Evolutionary conservation across 306 rosid species (phyloP).

Genomic region (Vigna hirtella): DNA sequence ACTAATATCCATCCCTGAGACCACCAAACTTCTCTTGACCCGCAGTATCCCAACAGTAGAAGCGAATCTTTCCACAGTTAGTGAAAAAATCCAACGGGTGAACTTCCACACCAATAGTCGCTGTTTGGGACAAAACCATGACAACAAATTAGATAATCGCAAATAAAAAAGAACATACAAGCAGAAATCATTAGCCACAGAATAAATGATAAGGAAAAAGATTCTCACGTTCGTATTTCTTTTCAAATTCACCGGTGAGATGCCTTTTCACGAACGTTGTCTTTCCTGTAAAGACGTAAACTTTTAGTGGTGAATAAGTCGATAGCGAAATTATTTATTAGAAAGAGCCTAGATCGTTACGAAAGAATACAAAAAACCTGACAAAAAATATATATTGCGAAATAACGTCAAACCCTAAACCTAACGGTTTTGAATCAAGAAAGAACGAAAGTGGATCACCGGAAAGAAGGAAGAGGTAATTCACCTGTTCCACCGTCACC

Average conservation of each 20-base stretch:
- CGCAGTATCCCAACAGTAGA: constrained; percentile 88
- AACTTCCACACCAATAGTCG: constrained; percentile 86
- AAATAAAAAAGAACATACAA: not conserved
- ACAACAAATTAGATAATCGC: not conserved
- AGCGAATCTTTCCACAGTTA: constrained; percentile 77
- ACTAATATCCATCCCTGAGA: constrained; percentile 81
- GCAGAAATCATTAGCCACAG: not conserved
- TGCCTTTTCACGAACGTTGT: constrained; percentile 84
- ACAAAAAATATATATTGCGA: not conserved
- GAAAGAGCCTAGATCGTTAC: not conserved
- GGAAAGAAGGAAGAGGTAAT: not conserved
- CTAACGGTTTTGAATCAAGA: not conserved
- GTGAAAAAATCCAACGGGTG: constrained; percentile 83
- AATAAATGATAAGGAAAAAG: not conserved
- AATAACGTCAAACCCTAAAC: not conserved
- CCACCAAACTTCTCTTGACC: constrained; percentile 88
- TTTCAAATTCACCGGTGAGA: constrained; percentile 83
- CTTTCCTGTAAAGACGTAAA: constrained; percentile 58
- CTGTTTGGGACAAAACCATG: constrained; percentile 39
- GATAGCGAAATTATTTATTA: not conserved
- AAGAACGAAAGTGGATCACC: not conserved
- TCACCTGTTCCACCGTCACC: constrained; percentile 92
- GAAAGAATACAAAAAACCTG: not conserved
- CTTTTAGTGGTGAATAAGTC: not conserved
- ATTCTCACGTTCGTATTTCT: constrained; percentile 76